Percentiles rank a stretch among this genome's conserved stretches.
Evolutionary conservation across 2,329 filamentous ascomycete genomes (phyloP).

Genomic region (Claviceps sorghi): DNA sequence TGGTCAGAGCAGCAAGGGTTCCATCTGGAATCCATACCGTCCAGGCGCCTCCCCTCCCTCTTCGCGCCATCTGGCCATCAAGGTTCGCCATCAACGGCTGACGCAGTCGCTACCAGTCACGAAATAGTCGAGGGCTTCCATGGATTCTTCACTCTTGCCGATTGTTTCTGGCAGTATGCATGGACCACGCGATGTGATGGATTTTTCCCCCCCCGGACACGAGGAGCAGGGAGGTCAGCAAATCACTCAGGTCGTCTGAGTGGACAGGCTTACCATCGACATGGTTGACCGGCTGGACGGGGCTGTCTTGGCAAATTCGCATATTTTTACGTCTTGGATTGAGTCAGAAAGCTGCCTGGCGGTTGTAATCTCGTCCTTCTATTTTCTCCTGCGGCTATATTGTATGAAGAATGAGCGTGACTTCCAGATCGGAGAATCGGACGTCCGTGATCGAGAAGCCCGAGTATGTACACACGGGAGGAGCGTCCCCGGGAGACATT

Average conservation of each 20-base stretch:
- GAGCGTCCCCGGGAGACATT: neutral
- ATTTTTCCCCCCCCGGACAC: neutral
- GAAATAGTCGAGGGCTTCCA: neutral
- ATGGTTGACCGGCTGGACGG: neutral
- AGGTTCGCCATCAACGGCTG: conserved; percentile 3
- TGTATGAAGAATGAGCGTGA: neutral
- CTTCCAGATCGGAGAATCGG: neutral
- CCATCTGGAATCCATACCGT: neutral
- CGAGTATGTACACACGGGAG: neutral
- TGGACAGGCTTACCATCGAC: neutral
- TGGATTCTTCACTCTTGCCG: neutral
- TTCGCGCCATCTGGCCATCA: conserved; percentile 3
- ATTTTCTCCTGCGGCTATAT: neutral
- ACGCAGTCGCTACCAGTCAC: neutral
- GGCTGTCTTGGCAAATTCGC: neutral
- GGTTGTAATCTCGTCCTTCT: neutral
- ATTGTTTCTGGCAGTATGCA: neutral
- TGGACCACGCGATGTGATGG: neutral
- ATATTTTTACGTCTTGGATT: neutral
- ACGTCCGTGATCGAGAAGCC: neutral
- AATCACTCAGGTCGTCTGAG: neutral
- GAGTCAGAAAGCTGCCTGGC: neutral
- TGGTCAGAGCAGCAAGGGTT: conserved; percentile 2
- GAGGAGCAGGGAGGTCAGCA: neutral
- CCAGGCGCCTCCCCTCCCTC: neutral